These are phyloP conservation scores for Gymnopilus junonius DNA, from an alignment of 768 basidiomycete genomes.

Conservation along the genomic window DNA sequence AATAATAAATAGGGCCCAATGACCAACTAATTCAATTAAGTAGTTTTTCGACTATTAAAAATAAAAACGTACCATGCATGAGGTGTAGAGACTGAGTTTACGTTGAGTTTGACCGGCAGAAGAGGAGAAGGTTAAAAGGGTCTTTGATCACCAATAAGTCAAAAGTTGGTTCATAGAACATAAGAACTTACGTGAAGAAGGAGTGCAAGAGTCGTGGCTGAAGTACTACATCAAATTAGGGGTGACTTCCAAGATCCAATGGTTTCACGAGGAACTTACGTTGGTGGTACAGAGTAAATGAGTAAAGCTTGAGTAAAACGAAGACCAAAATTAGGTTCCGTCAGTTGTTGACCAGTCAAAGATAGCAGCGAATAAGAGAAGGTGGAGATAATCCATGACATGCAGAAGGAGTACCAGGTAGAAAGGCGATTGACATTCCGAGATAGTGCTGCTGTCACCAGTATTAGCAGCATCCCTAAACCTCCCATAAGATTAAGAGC, in stretches of 20 bases:
- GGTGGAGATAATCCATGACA: constrained; percentile 39
- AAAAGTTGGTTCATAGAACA: not conserved
- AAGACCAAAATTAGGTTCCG: constrained; percentile 25
- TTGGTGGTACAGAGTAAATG: constrained; percentile 35
- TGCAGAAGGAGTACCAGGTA: constrained; percentile 44
- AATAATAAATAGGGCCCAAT: constrained; percentile 26
- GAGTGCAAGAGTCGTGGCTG: constrained; percentile 25
- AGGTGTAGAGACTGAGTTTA: constrained; percentile 9
- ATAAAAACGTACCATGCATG: constrained; percentile 8
- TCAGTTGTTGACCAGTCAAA: constrained; percentile 35
- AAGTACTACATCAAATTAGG: constrained; percentile 12
- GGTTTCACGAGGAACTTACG: constrained; percentile 13
- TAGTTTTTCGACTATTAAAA: not conserved
- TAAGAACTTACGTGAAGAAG: constrained; percentile 22
- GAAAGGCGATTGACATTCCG: constrained; percentile 32
- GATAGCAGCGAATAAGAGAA: constrained; percentile 38
- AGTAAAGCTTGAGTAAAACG: constrained; percentile 38
- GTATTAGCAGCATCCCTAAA: constrained; percentile 31
- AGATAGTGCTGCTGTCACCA: constrained; percentile 32
- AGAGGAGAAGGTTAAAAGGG: constrained; percentile 22
- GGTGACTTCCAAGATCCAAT: not conserved
- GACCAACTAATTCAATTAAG: constrained; percentile 11
- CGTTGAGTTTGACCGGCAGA: constrained; percentile 11
- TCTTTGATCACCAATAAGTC: constrained; percentile 7
- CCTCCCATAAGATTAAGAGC: constrained; percentile 35